Evolutionary conservation across 495 filamentous ascomycete genomes (phyloP), one percentile per base, ranked within the genome.

Genomic region (Aspergillus nanangensis): DNA sequence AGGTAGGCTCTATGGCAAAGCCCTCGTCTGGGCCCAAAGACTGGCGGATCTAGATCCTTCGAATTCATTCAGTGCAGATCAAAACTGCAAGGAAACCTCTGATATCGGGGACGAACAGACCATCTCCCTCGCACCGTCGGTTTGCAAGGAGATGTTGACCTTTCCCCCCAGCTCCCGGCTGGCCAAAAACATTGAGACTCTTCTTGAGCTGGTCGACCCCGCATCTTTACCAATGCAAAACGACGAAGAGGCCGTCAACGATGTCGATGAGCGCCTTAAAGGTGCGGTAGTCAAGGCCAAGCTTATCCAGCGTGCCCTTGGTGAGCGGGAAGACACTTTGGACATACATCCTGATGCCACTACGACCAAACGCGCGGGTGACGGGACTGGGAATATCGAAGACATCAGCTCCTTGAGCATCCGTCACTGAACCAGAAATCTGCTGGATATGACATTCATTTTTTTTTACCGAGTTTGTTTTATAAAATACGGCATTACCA

Each of bases 261-360:
- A 92, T 54, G 86, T 90, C 48, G 90, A 96, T 52, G 88, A 93
- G 60, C 74, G 90, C 25, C 52, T 93, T 41, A 89, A 86, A 66
- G 77, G 84, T 51, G 90, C 89, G 8, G 70, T 82, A 41, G 80
- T 82, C n/a, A 92, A 92, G 58, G 75, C 76, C 1, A 92, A 87
- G 61, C 76, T 96, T 38, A 84, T 95, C 35, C 86, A 90, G 65
- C 79, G 79, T 32, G 72, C 85, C 19, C 67, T 86, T 13, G 83
- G 83, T 0, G 86, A 89, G 51, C 60, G 57, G 25, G 64, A 66
- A 48, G 60, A 67, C 19, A 35, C 52, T 5, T 45, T 57, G 2
- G 60, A 56, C 33, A 52, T 59, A 27, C 48, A 51, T 32, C 50
- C 53, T 20, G 37, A 57, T 43, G 42, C 55, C 13, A 67, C 62